Evolutionary conservation across 2,329 filamentous ascomycete species (phyloP).

Genomic region (Macrophomina pseudophaseolina): DNA sequence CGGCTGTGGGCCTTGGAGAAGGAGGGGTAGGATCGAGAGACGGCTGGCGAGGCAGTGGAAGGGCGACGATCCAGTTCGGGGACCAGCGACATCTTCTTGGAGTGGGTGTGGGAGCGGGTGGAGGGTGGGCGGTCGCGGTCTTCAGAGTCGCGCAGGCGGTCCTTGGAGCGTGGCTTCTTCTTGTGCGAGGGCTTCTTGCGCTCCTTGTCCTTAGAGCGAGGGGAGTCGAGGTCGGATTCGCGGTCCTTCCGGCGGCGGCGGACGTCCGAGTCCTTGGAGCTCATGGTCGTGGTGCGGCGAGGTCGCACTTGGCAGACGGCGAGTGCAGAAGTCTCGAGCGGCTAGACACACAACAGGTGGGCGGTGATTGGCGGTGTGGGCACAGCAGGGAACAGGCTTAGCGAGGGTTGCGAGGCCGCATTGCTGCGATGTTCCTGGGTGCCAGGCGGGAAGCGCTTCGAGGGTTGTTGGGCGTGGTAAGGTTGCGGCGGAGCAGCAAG

Average conservation of each 20-base stretch:
- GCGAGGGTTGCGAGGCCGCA: constrained; percentile 7
- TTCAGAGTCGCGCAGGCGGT: constrained; percentile 31
- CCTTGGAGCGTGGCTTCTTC: constrained; percentile 35
- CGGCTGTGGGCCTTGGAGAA: constrained; percentile 93
- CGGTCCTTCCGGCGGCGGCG: constrained; percentile 46
- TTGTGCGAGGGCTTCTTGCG: constrained; percentile 37
- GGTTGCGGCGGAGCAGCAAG: neutral
- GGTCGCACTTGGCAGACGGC: constrained; percentile 20
- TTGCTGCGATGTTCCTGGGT: constrained; percentile 22
- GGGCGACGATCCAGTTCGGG: constrained; percentile 55
- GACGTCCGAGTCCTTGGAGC: constrained; percentile 37
- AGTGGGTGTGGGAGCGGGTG: constrained; percentile 14
- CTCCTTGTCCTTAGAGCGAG: constrained; percentile 34
- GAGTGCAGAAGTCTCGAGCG: constrained; percentile 25
- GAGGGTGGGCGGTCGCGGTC: constrained; percentile 19
- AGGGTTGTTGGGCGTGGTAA: constrained; percentile 9
- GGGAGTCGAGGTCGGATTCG: constrained; percentile 35
- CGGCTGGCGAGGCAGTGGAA: constrained; percentile 41
- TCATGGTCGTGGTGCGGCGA: constrained; percentile 24
- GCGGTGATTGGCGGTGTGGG: constrained; percentile 23
- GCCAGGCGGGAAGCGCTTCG: constrained; percentile 17
- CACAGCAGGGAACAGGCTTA: constrained; percentile 19
- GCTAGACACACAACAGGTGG: constrained; percentile 18
- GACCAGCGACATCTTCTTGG: constrained; percentile 45
- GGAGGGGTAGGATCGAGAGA: constrained; percentile 70